Evolutionary conservation across 768 basidiomycete species (phyloP).

Genomic region (Hysterangium stoloniferum): DNA sequence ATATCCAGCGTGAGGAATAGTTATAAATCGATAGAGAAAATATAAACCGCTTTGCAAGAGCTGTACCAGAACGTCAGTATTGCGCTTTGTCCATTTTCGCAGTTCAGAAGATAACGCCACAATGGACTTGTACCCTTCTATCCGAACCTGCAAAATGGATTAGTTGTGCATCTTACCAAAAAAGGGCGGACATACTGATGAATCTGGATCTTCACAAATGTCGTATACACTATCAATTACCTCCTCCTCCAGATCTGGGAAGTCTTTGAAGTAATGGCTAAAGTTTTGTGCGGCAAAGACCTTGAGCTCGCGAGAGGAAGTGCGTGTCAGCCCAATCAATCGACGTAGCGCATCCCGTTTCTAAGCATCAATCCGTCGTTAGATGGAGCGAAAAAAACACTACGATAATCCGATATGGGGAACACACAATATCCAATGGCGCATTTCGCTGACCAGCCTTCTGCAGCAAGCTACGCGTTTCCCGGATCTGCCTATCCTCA

Average conservation of each 20-base stretch:
- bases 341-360: constrained; percentile 28
- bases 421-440: constrained; percentile 3
- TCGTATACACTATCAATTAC: constrained; percentile 76
- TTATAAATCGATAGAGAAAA: not conserved
- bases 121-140: constrained; percentile 59
- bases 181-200: constrained; percentile 29
- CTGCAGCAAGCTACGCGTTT: constrained; percentile 11
- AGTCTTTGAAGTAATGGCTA: constrained; percentile 52
- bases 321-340: constrained; percentile 48
- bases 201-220: constrained; percentile 61
- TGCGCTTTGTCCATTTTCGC: constrained; percentile 56
- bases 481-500: constrained; percentile 8
- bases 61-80: constrained; percentile 70
- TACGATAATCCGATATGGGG: not conserved
- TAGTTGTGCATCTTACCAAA: not conserved
- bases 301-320: constrained; percentile 39
- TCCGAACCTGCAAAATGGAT: constrained; percentile 43
- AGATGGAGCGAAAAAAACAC: not conserved
- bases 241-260: constrained; percentile 64
- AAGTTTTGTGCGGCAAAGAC: constrained; percentile 52
- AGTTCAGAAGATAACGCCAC: constrained; percentile 41
- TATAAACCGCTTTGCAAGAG: constrained; percentile 64
- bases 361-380: constrained; percentile 4
- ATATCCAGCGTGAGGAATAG: not conserved
- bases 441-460: constrained; percentile 12